Conservation (phyloP, 805 yeast genomes). For the Hanseniaspora vineae region DNA sequence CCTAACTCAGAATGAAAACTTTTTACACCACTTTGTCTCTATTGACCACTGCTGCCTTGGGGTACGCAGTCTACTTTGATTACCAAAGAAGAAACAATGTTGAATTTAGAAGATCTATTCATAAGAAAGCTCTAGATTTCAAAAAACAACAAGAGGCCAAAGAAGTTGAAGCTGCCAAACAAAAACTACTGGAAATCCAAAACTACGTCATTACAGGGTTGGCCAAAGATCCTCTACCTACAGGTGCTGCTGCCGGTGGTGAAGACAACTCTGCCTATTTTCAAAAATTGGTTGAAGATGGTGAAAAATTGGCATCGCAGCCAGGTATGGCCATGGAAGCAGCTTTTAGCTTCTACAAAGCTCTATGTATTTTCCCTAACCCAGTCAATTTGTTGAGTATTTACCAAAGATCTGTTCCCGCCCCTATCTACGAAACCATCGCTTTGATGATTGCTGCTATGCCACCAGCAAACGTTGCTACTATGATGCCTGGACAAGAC, state of each 20-base stretch:
- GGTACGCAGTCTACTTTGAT: constrained; percentile 84
- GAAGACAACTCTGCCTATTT: constrained; percentile 49
- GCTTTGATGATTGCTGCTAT: constrained; percentile 81
- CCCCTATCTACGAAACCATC: constrained; percentile 67
- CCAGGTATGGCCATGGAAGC: constrained; percentile 67
- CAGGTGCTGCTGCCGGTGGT: constrained; percentile 55
- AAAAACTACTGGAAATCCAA: constrained; percentile 46
- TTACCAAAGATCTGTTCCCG: constrained; percentile 81
- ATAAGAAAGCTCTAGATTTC: constrained; percentile 49
- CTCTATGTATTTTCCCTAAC: constrained; percentile 83
- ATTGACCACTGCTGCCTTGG: constrained; percentile 43
- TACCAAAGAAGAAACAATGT: constrained; percentile 75
- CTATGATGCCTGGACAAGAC: constrained; percentile 15
- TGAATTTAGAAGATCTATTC: constrained; percentile 68
- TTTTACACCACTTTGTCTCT: constrained; percentile 29
- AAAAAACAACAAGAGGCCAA: constrained; percentile 26
- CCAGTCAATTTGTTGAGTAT: constrained; percentile 85
- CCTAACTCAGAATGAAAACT: neutral
- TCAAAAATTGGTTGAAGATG: constrained; percentile 70
- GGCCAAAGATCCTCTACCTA: constrained; percentile 62
- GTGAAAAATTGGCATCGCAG: constrained; percentile 60
- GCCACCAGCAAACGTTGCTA: constrained; percentile 57
- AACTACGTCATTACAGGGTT: constrained; percentile 52
- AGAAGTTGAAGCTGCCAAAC: constrained; percentile 40
- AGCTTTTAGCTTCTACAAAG: constrained; percentile 87